Evolutionary conservation across 768 basidiomycete genomes (phyloP), one percentile per base, ranked within the genome.

Genomic region (Boletus tylopilopsis): DNA sequence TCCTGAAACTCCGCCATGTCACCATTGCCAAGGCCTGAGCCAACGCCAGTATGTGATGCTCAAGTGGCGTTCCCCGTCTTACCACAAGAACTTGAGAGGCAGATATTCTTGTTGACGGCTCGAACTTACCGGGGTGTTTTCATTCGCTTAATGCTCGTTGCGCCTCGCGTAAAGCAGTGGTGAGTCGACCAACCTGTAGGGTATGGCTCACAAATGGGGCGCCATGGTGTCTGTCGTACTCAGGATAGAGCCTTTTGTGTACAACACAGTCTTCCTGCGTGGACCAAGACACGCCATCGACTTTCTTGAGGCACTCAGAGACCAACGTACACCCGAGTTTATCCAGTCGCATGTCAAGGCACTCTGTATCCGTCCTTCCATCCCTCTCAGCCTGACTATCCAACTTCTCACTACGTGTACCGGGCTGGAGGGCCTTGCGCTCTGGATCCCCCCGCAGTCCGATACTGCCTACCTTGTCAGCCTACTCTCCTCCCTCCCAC

Each of bases 231-330:
- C 25, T 24, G 24, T 6, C 23, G 2, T 24, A n/a, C 24, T 10
- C 45, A 63, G 62, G 61, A 37, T 63, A n/a, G 56, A 63, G 39
- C 42, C 45, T 4, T 54, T 61, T 39, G 42, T 61, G 16, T 61
- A 63, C 39, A 49, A 50, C 34, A 63, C 47, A 6, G 45, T 57
- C 51, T 22, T 51, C n/a, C n/a, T 62, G 10, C 52, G 52, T 6
- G 45, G 39, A 3, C 11, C 36, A 21, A 30, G 22, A 15, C 56
- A 54, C 22, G 55, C 55, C 1, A 13, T 35, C 47, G 37, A 22
- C 5, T 63, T 62, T 22, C 49, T 57, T 16, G 37, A 29, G 1
- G 46, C 51, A 6, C 47, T 62, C 37, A 7, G 35, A 3, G n/a
- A n/a, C 15, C 4, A 50, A 22, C 49, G 46, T 15, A 24, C 49